phyloP scores from a whole-genome alignment of 495 filamentous ascomycete species.

The Neurospora discreta region DNA sequence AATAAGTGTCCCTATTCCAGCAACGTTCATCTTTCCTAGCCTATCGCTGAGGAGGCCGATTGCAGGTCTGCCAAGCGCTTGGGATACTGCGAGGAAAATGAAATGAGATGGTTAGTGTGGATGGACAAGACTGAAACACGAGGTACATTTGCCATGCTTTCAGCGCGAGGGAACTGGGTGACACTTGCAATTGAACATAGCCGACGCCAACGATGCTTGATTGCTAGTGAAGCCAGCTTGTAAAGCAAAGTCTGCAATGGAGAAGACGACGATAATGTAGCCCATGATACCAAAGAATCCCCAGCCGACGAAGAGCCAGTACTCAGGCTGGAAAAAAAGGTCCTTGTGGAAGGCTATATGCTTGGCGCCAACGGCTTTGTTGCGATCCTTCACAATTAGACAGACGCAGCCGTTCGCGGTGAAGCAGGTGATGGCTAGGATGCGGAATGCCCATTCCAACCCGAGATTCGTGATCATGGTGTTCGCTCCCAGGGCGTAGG shows the following conservation, averaged over 20 bases:
- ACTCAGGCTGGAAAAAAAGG: slow-evolving; percentile 50
- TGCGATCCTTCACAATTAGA: slow-evolving; percentile 54
- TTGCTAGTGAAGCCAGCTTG: slow-evolving; percentile 50
- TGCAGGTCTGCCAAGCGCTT: slow-evolving; percentile 43
- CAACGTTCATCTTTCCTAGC: slow-evolving; percentile 58
- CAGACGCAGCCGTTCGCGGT: slow-evolving; percentile 47
- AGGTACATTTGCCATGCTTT: slow-evolving; percentile 30
- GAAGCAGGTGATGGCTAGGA: slow-evolving; percentile 51
- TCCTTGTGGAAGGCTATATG: slow-evolving; percentile 52
- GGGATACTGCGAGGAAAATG: slow-evolving; percentile 20
- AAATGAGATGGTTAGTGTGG: not conserved
- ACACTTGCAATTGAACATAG: slow-evolving; percentile 57
- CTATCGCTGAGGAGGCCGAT: slow-evolving; percentile 58
- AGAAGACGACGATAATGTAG: slow-evolving; percentile 63
- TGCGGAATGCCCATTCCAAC: slow-evolving; percentile 55
- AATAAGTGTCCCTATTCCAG: slow-evolving; percentile 47
- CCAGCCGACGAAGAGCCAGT: slow-evolving; percentile 55
- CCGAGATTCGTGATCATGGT: slow-evolving; percentile 50
- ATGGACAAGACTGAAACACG: not conserved
- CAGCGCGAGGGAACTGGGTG: not conserved
- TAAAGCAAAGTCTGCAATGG: slow-evolving; percentile 56
- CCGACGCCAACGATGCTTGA: slow-evolving; percentile 60
- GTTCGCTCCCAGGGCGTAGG: slow-evolving; percentile 45
- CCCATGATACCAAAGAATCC: slow-evolving; percentile 60
- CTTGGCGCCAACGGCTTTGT: slow-evolving; percentile 51